Evolutionary conservation across 2,329 filamentous ascomycete genomes (phyloP).

Genomic region (Aureobasidium sp.): DNA sequence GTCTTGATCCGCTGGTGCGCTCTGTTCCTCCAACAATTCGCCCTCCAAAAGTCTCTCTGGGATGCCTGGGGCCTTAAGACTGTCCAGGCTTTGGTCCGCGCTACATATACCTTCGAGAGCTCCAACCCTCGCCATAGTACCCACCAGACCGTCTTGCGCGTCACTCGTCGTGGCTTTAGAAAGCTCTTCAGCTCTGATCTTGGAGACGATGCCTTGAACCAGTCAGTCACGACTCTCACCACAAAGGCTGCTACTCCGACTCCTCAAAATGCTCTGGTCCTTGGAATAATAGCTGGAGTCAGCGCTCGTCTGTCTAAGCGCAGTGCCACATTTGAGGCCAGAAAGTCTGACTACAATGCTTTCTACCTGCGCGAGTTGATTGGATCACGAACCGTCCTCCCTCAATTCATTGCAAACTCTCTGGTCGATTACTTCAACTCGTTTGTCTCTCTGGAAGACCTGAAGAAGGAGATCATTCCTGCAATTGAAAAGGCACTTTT

Average conservation of each 20-base stretch:
- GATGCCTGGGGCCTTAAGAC: constrained; percentile 59
- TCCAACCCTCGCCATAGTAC: constrained; percentile 58
- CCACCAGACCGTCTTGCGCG: constrained; percentile 64
- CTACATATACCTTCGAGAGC: constrained; percentile 70
- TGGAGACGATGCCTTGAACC: constrained; percentile 54
- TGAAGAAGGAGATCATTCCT: constrained; percentile 69
- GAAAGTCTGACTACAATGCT: constrained; percentile 66
- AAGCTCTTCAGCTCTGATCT: constrained; percentile 58
- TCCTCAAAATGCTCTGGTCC: constrained; percentile 65
- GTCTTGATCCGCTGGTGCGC: constrained; percentile 88
- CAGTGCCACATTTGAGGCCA: constrained; percentile 54
- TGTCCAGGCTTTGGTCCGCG: constrained; percentile 61
- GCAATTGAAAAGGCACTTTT: constrained; percentile 82
- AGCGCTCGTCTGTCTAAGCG: constrained; percentile 62
- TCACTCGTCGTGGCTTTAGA: constrained; percentile 73
- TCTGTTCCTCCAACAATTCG: constrained; percentile 65
- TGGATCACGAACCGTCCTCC: constrained; percentile 65
- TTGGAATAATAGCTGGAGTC: constrained; percentile 84
- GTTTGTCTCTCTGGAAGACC: constrained; percentile 67
- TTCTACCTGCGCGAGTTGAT: constrained; percentile 85
- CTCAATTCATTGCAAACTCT: constrained; percentile 63
- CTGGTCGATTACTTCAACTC: constrained; percentile 74
- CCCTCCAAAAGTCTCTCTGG: constrained; percentile 54
- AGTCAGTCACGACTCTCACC: constrained; percentile 60
- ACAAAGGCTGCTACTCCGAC: constrained; percentile 58